Evolutionary conservation across 176 grass and related monocot species (phyloP).

Genomic region (Avena insularis): DNA sequence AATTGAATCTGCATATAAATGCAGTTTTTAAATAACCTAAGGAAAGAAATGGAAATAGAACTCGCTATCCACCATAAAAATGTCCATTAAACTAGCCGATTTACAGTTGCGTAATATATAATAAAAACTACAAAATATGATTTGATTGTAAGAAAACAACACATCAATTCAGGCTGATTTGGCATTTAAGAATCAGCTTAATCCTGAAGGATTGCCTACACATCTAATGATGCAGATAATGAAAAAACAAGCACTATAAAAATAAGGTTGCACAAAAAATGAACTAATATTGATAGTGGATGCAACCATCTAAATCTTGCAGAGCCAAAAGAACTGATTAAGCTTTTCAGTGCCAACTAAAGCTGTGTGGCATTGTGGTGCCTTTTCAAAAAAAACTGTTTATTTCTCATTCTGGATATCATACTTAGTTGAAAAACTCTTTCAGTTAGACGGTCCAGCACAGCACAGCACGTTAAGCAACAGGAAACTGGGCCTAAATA

Average conservation of each 20-base stretch:
- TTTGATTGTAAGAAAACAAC: conserved; percentile 5
- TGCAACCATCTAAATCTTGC: neutral
- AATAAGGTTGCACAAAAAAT: neutral
- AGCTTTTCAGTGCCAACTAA: neutral
- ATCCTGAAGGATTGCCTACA: conserved; percentile 11
- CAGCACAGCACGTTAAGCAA: neutral
- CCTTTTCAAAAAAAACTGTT: neutral
- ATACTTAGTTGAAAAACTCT: neutral
- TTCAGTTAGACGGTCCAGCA: neutral
- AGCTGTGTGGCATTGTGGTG: neutral
- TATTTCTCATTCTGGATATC: conserved; percentile 13
- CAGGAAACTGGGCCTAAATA: neutral
- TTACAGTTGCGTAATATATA: neutral
- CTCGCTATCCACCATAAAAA: too few relatives aligned
- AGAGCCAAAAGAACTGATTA: neutral
- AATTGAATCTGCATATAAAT: conserved; percentile 28
- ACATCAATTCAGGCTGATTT: neutral
- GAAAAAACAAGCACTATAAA: neutral
- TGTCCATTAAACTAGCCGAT: too few relatives aligned
- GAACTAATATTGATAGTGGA: neutral
- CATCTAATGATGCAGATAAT: conserved; percentile 1
- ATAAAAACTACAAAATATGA: neutral
- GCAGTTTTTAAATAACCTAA: neutral
- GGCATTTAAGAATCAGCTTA: conserved; percentile 2
- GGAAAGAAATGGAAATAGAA: too few relatives aligned